phyloP scores from a whole-genome alignment of 2,329 filamentous ascomycete species.

The Calcarisporium arbuscula region DNA sequence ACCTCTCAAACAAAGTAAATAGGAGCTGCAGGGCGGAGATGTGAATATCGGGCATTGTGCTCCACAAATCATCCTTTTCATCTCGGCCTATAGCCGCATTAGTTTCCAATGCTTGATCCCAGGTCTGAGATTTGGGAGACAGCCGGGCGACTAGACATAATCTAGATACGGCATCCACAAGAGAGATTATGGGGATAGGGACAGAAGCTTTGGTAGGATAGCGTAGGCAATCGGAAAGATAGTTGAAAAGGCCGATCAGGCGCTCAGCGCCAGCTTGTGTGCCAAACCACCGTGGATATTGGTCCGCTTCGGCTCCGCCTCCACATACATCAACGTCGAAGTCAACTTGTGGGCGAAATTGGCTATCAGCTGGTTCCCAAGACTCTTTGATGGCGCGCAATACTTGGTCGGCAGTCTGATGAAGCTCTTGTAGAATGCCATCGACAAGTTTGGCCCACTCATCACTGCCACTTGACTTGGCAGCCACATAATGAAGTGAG shows the following conservation, averaged over 20 bases:
- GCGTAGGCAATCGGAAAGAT: slow-evolving; percentile 58
- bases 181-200: slow-evolving; percentile 56
- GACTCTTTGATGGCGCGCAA: slow-evolving; percentile 76
- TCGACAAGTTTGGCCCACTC: slow-evolving; percentile 71
- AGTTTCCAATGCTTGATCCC: slow-evolving; percentile 49
- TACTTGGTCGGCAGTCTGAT: slow-evolving; percentile 67
- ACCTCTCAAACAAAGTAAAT: slow-evolving; percentile 47
- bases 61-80: slow-evolving; percentile 75
- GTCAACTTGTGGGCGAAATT: slow-evolving; percentile 34
- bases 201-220: slow-evolving; percentile 60
- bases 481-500: slow-evolving; percentile 70
- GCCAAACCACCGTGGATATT: slow-evolving; percentile 66
- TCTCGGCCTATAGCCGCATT: slow-evolving; percentile 71
- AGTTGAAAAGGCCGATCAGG: slow-evolving; percentile 57
- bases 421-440: slow-evolving; percentile 55
- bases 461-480: slow-evolving; percentile 68
- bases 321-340: slow-evolving; percentile 41
- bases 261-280: slow-evolving; percentile 68
- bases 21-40: slow-evolving; percentile 61
- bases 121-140: slow-evolving; percentile 38
- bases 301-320: slow-evolving; percentile 37
- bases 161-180: slow-evolving; percentile 65
- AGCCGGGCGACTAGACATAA: slow-evolving; percentile 59
- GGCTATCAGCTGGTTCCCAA: slow-evolving; percentile 63
- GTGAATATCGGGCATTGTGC: slow-evolving; percentile 68